Evolutionary conservation across 805 yeast genomes (phyloP).

Genomic region (Myxozyma udenii): DNA sequence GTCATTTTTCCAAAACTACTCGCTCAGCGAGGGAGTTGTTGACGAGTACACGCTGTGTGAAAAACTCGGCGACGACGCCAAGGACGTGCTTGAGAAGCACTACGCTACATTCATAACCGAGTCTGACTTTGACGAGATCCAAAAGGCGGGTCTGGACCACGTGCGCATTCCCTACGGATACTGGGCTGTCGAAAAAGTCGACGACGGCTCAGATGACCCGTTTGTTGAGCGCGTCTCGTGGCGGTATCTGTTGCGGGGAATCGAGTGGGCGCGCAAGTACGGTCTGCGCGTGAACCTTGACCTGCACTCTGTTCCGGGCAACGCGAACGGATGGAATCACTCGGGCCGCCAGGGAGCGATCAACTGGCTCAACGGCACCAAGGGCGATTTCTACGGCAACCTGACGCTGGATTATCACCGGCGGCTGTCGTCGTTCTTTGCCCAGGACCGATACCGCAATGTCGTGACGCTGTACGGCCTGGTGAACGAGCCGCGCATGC

Average conservation of each 20-base stretch:
- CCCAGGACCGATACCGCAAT: constrained; percentile 57
- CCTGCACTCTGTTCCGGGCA: constrained; percentile 78
- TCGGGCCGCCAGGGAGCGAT: constrained; percentile 59
- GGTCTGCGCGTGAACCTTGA: constrained; percentile 70
- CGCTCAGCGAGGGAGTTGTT: constrained; percentile 42
- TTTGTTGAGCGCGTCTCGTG: constrained; percentile 61
- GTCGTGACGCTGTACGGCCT: constrained; percentile 76
- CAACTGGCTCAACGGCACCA: constrained; percentile 45
- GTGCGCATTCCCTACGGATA: constrained; percentile 92
- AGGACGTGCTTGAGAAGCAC: constrained; percentile 55
- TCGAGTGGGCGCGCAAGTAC: constrained; percentile 62
- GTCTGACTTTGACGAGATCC: constrained; percentile 61
- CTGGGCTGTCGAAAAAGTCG: constrained; percentile 70
- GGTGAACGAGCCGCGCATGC: constrained; percentile 67
- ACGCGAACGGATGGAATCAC: constrained; percentile 84
- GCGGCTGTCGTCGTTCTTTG: constrained; percentile 60
- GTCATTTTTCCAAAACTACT: constrained; percentile 54
- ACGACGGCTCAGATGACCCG: constrained; percentile 71
- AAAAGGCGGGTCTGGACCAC: constrained; percentile 65
- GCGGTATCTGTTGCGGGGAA: constrained; percentile 58
- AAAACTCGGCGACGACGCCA: constrained; percentile 57
- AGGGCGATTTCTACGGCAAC: constrained; percentile 44
- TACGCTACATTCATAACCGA: constrained; percentile 80
- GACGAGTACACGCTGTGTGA: constrained; percentile 72
- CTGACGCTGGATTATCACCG: constrained; percentile 53